A percentile compares a stretch with the other conserved stretches of the same genome.
Conservation (phyloP, 139 green algal species). For the Trebouxia sp. region DNA sequence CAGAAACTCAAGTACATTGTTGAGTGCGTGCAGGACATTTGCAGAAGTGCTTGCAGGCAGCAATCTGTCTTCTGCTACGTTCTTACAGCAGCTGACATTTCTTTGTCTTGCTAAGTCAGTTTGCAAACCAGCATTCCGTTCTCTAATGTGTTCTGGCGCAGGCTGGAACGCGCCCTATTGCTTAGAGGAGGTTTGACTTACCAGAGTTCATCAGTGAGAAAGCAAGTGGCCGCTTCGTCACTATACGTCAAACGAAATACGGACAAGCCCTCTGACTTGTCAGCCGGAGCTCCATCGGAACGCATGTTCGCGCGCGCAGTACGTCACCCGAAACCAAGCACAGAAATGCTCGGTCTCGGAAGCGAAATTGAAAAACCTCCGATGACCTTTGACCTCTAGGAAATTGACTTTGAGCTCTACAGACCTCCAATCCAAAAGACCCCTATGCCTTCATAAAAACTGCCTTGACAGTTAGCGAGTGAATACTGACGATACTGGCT, state of each 20-base stretch:
- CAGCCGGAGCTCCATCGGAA: not conserved
- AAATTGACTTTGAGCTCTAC: conserved; percentile 18
- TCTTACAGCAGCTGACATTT: not conserved
- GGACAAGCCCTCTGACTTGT: not conserved
- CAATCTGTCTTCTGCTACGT: conserved; percentile 5
- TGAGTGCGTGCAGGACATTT: conserved; percentile 20
- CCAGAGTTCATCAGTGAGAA: conserved; percentile 1
- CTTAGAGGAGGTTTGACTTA: conserved; percentile 10
- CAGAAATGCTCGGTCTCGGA: not conserved
- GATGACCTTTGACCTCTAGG: conserved; percentile 20
- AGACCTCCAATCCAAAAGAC: not conserved
- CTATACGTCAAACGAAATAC: not conserved
- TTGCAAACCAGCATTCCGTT: conserved; percentile 15
- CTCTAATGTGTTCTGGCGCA: conserved; percentile 16
- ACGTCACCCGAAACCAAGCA: not conserved
- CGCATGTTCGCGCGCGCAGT: not conserved
- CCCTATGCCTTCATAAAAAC: no score
- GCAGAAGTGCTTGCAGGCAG: conserved; percentile 16
- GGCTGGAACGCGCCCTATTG: conserved; percentile 8
- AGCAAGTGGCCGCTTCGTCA: conserved; percentile 8
- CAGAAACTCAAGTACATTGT: conserved; percentile 17
- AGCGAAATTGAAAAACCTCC: conserved; percentile 1
- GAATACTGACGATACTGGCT: not conserved
- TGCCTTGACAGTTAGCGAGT: not conserved
- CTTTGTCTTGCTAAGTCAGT: conserved; percentile 11